Base-by-base conservation (phyloP, 192 early-diverging fungal genomes). In the Allomyces arbusculus region DNA sequence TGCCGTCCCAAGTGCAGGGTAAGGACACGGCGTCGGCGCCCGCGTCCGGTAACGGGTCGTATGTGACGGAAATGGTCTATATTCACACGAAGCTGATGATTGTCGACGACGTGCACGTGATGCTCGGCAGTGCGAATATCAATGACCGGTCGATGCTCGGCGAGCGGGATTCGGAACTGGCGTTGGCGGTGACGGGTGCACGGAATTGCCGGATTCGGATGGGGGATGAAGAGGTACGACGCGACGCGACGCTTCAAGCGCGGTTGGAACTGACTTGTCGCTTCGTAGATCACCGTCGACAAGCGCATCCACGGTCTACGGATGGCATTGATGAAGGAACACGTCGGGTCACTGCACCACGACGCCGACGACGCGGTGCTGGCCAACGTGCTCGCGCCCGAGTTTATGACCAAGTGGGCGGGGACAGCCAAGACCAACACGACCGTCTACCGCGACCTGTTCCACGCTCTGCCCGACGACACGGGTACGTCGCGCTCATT, bases 101-200 rank as follows among this genome's bases (percentile, higher is more conserved):
- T 69, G 81, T 90, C 14, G 91, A 94, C 69, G 91, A 94, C 66
- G 80, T 77, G 14, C 81, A 80, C 62, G 87, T 90, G 55, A 76
- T 94, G 23, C 85, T 87, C 72, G 91, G 91, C 7, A 89, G 86
- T 23, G 89, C 90, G 50, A 94, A 94, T 70, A 80, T 94, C 71
- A 94, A 94, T 71, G 91, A 94, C 74, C 86, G 91, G 6, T 94
- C 91, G 1, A 89, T 89, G 75, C 73, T 83, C 61, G 91, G 91
- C 28, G 83, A 84, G 67, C 86, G 86, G 64, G 90, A 94, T 69
- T 90, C 88, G 12, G 91, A 94, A 73, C 83, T 94, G 62, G 91
- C 90, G 33, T 40, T 40, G 33, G 33, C 33, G 33, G 33, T 40
- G 33, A 40, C 33, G 33, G 33, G 33, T 7, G 33, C 33, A 7